Conservation (phyloP, 73 alveolate genomes). For the Blepharisma stoltei region DNA sequence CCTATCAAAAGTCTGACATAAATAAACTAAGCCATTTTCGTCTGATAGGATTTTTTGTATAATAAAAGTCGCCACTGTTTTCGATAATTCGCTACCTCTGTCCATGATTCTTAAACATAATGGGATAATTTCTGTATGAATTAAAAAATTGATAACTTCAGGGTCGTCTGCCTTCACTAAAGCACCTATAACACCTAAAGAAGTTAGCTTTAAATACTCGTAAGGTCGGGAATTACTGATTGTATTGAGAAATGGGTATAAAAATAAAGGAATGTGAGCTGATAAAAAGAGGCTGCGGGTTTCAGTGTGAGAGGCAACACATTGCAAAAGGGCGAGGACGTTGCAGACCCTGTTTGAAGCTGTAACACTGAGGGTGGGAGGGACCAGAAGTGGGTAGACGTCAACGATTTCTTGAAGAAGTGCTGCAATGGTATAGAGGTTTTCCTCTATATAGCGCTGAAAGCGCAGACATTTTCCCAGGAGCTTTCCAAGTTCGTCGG, state of each 20-base stretch:
- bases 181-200: conserved; percentile 99
- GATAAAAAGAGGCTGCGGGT: conserved; percentile 78
- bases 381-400: conserved; percentile 93
- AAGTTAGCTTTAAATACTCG: conserved; percentile 95
- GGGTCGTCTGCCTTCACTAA: conserved; percentile 96
- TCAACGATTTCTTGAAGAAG: conserved; percentile 94
- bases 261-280: conserved; percentile 98
- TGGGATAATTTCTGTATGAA: conserved; percentile 98
- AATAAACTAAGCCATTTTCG: conserved; percentile 90
- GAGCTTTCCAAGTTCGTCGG: too few relatives aligned
- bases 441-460: too few relatives aligned
- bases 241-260: conserved; percentile 98
- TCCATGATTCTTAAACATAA: conserved; percentile 98
- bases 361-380: conserved; percentile 81
- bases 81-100: conserved; percentile 97
- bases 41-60: conserved; percentile 95
- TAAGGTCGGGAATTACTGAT: conserved; percentile 91
- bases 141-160: conserved; percentile 92
- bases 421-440: conserved; percentile 96
- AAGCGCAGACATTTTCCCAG: too few relatives aligned
- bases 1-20: conserved; percentile 96
- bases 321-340: conserved; percentile 88
- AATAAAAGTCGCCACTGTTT: conserved; percentile 98
- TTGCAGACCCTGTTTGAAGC: conserved; percentile 95
- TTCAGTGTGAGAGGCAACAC: conserved; percentile 92